Percentiles rank a stretch among this genome's conserved stretches.
phyloP scores from a whole-genome alignment of 805 yeast genomes.

The Osmozyma mogii region DNA sequence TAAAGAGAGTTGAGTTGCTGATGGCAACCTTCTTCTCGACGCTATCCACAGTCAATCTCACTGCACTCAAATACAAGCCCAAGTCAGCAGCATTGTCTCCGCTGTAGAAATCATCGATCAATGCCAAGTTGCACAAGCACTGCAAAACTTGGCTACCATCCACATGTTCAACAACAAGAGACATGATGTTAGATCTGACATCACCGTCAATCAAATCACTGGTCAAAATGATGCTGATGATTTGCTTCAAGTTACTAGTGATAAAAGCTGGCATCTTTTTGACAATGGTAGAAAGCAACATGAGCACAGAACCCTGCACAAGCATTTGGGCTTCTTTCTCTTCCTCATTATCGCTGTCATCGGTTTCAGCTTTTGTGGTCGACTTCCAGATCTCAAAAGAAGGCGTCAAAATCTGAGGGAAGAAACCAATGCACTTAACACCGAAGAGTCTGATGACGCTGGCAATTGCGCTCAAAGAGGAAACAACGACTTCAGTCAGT shows the following conservation, averaged over 20 bases:
- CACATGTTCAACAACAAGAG: slow-evolving; percentile 55
- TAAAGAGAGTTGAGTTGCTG: slow-evolving; percentile 57
- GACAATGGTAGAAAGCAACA: slow-evolving; percentile 65
- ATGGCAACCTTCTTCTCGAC: slow-evolving; percentile 71
- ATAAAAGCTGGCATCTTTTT: slow-evolving; percentile 84
- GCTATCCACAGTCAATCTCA: slow-evolving; percentile 58
- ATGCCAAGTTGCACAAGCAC: slow-evolving; percentile 60
- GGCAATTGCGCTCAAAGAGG: slow-evolving; percentile 67
- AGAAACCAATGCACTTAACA: slow-evolving; percentile 74
- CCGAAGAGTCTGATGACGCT: slow-evolving; percentile 70
- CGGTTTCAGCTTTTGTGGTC: slow-evolving; percentile 12
- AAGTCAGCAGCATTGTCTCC: slow-evolving; percentile 34
- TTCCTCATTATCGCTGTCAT: slow-evolving; percentile 9
- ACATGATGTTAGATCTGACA: slow-evolving; percentile 55
- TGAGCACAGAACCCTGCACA: slow-evolving; percentile 63
- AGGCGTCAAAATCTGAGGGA: slow-evolving; percentile 79
- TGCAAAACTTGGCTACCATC: slow-evolving; percentile 58
- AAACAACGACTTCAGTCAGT: slow-evolving; percentile 57
- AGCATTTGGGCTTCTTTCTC: slow-evolving; percentile 23
- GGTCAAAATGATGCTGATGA: slow-evolving; percentile 49
- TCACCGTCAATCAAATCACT: slow-evolving; percentile 52
- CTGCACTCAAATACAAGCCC: slow-evolving; percentile 60
- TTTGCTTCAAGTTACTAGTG: slow-evolving; percentile 55
- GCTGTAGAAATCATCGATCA: slow-evolving; percentile 23
- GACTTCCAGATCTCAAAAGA: slow-evolving; percentile 51